These are phyloP conservation scores for Nakazawaea wyomingensis DNA, from an alignment of 805 yeast species.

Conservation along the genomic window DNA sequence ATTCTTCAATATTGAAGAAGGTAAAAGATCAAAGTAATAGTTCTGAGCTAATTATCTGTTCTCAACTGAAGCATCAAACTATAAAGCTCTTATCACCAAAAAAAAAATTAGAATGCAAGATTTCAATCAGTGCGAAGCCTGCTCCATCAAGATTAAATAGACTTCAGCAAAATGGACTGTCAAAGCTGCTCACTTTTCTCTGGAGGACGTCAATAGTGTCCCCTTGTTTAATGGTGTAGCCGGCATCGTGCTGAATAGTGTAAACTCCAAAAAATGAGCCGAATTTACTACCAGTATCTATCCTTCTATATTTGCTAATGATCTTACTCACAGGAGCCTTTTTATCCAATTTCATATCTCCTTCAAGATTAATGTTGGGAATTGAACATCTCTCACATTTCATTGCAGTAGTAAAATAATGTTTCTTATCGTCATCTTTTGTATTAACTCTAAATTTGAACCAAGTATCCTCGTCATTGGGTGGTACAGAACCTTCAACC, in stretches of 20 bases:
- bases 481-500: constrained; percentile 15
- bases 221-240: constrained; percentile 18
- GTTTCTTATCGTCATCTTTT: constrained; percentile 10
- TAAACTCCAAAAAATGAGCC: constrained; percentile 25
- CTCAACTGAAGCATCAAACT: too few species aligned
- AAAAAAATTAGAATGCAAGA: too few species aligned
- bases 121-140: too few species aligned
- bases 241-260: constrained; percentile 20
- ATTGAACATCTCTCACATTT: constrained; percentile 25
- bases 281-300: constrained; percentile 22
- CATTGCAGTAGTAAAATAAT: constrained; percentile 18
- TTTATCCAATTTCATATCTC: constrained; percentile 14
- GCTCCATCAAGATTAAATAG: too few species aligned
- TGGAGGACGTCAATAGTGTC: constrained; percentile 21
- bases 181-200: constrained; percentile 14
- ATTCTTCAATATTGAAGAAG: too few species aligned
- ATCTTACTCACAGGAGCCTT: constrained; percentile 18
- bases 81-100: too few species aligned
- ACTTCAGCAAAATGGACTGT: constrained; percentile 3
- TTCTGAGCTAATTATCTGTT: too few species aligned
- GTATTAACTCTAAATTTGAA: constrained; percentile 18
- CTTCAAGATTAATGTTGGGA: constrained; percentile 22
- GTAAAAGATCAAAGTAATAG: too few species aligned
- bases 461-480: constrained; percentile 25
- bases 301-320: constrained; percentile 23